Evolutionary conservation across 169 alveolate genomes (phyloP), one percentile per base, ranked within the genome.

Genomic region (Plasmodium yoelii): DNA sequence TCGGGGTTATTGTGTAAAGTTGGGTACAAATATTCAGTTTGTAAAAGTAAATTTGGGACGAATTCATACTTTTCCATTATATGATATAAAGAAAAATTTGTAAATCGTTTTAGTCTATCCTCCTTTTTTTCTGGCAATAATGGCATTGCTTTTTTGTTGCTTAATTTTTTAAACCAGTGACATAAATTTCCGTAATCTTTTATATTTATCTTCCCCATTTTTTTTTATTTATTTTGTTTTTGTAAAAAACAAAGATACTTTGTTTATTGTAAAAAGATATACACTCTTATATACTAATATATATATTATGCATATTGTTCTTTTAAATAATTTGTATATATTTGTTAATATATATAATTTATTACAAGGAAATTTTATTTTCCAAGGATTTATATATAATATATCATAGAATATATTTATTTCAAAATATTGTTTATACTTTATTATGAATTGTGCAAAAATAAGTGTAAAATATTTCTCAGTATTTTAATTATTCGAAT

Each of bases 21-120:
- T 1, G 88, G 88, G 19, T 75, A 75, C 24, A 75, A 24, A 15
- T 63, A 75, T 57, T 75, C 88, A 15, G 88, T 75, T 55, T 75
- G 73, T 34, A 75, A 57, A 67, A 75, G 70, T 28, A 75, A 69
- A 46, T 75, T 75, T 13, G 88, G 88, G 18, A 75, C 44, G 28
- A 75, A 75, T 56, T 75, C 88, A 44, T 75, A 75, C 67, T 75
- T 75, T 61, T 75, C 88, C 88, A 75, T 75, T 28, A 75, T 75
- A 75, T 75, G 88, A 67, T 75, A 75, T 22, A 75, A 42, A 56
- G 88, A 75, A 75, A 63, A 75, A 56, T 75, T 75, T n/a, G 88
- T 75, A 63, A 75, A 75, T 1, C 42, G 63, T 75, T 75, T 75
- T 56, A 75, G 46, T n/a, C 88, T 63, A 44, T 75, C 88, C 13